Evolutionary conservation across 495 filamentous ascomycete species (phyloP).

Genomic region (Cairneyella variabilis): DNA sequence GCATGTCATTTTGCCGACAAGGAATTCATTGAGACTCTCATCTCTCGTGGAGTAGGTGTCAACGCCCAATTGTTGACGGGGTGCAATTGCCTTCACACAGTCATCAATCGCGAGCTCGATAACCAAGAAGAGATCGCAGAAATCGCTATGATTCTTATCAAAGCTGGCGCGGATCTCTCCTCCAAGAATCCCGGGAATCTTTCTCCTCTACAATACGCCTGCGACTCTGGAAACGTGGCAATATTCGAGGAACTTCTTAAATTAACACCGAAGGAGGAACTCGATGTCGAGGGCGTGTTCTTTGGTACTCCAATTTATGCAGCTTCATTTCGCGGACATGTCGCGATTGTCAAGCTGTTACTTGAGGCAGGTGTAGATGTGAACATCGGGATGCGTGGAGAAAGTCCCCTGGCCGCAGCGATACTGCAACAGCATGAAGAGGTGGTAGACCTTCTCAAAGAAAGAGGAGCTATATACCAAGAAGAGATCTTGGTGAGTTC

Average conservation of each 20-base stretch:
- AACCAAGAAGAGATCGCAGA: not conserved
- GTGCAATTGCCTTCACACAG: not conserved
- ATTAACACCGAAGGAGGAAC: too few species aligned
- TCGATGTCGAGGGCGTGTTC: not conserved
- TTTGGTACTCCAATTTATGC: slow-evolving; percentile 3
- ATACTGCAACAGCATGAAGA: not conserved
- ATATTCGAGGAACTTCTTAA: not conserved
- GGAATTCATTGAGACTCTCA: not conserved
- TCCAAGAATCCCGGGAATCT: not conserved
- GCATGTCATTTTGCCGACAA: not conserved
- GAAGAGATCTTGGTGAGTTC: too few species aligned
- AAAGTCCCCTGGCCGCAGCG: not conserved
- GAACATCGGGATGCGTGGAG: not conserved
- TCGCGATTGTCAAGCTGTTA: not conserved
- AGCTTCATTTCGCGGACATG: not conserved
- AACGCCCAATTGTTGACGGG: not conserved
- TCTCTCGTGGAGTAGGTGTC: not conserved
- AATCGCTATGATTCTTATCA: not conserved
- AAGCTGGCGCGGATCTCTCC: not conserved
- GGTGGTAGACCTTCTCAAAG: not conserved
- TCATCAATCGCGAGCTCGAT: not conserved
- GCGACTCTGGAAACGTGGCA: not conserved
- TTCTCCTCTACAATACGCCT: not conserved
- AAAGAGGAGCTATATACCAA: not conserved
- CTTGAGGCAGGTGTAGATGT: slow-evolving; percentile 1